Evolutionary conservation across 495 filamentous ascomycete species (phyloP).

Genomic region (Hypoxylon fragiforme): DNA sequence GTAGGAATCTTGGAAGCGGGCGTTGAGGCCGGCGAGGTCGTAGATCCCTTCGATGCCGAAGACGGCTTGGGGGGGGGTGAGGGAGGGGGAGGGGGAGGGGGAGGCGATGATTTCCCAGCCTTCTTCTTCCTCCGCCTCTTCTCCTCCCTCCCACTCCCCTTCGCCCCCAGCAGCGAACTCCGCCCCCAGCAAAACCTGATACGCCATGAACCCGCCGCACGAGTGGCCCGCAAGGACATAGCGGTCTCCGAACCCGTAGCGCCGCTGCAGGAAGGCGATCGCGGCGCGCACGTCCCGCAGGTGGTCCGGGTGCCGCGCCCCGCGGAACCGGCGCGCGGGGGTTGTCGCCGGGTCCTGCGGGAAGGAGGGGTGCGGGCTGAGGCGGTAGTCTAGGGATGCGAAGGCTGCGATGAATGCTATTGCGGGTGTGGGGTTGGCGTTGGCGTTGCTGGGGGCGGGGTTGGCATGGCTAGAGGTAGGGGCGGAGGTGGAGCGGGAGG

Average conservation of each 20-base stretch:
- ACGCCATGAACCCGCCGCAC: conserved; percentile 72
- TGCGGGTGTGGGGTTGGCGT: conserved; percentile 17
- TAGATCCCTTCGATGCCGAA: conserved; percentile 38
- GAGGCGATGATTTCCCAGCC: neutral
- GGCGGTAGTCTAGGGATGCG: conserved; percentile 77
- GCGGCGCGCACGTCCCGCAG: conserved; percentile 68
- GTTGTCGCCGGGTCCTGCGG: conserved; percentile 49
- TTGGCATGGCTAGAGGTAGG: too few species aligned
- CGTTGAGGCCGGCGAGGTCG: conserved; percentile 32
- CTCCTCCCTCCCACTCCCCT: neutral
- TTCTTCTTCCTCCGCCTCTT: neutral
- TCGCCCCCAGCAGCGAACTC: too few species aligned
- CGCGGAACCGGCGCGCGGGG: conserved; percentile 32
- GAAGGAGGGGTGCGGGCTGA: conserved; percentile 70
- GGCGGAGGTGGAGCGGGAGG: neutral
- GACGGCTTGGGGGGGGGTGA: conserved; percentile 24
- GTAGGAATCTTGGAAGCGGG: conserved; percentile 28
- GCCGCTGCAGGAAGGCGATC: conserved; percentile 61
- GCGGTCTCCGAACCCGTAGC: conserved; percentile 50
- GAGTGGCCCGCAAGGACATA: conserved; percentile 78
- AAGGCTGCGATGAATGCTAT: conserved; percentile 67
- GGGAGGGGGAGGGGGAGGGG: neutral
- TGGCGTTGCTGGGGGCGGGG: too few species aligned
- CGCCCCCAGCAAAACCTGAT: conserved; percentile 72
- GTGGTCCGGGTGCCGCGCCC: conserved; percentile 72